Base-by-base conservation (phyloP, 495 filamentous ascomycete genomes). In the Friedmanniomyces endolithicus region DNA sequence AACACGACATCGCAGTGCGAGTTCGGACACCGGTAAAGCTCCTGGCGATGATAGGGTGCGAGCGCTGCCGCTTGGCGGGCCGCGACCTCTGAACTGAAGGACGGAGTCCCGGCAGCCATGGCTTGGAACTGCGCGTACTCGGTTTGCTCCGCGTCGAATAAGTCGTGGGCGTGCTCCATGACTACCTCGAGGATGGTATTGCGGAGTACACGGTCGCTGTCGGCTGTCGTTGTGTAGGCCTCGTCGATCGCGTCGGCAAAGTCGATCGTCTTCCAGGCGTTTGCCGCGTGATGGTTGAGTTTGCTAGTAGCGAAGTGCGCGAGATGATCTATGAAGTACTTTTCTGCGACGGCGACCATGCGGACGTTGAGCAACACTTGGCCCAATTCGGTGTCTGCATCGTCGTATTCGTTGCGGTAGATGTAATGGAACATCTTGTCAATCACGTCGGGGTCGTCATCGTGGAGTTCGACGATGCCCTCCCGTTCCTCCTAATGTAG, bases 331-430 rank as follows among this genome's bases (percentile, higher is more conserved):
- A 49, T 24, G 47, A 49, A 49, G 47, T 49, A 49, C 47, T 49
- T 49, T n/a, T 49, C 47, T 4, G 47, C 47, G 7, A 24, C 47
- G n/a, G 47, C 47, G 7, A 49, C 23, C 11, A 49, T 34, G 24
- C 27, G 23, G 24, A 49, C 50, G 22, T 52, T 39, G 50, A 52
- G 6, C 11, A 44, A 8, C 3, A 41, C 31, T n/a, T n/a, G 50
- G 50, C 50, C 41, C n/a, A 4, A 17, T 34, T n/a, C 47, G 16
- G 29, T 29, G 6, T 49, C 47, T 6, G 47, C 47, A n/a, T 49
- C 47, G n/a, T 49, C 24, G 50, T 53, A 53, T 6, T 53, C 35
- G 19, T 12, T n/a, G 37, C 22, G 19, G 39, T 53, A 53, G 37
- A 53, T 35, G 35, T 19, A 53, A 22, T 24, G 17, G 17, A 53